Percentiles rank a stretch among this genome's conserved stretches.
Evolutionary conservation across 129 eudicot genomes (phyloP).

Genomic region (Apium graveolens): DNA sequence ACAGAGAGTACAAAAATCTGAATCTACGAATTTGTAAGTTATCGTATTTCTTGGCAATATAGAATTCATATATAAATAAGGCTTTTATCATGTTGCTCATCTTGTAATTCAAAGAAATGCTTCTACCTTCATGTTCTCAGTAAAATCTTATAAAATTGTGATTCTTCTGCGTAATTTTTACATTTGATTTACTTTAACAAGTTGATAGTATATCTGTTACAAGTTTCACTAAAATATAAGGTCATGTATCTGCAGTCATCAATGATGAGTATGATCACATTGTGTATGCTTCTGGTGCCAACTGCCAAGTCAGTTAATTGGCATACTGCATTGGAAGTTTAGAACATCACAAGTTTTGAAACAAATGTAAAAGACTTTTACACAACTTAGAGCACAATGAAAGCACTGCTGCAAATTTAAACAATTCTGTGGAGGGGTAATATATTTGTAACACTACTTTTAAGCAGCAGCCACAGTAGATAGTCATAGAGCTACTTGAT

Average conservation of each 20-base stretch:
- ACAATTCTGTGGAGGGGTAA: neutral
- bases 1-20: constrained; percentile 24
- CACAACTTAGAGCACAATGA: neutral
- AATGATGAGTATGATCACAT: neutral
- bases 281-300: neutral
- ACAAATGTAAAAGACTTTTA: neutral
- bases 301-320: neutral
- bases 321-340: neutral
- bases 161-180: neutral
- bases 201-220: neutral
- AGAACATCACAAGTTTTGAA: neutral
- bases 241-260: neutral
- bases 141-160: neutral
- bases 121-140: neutral
- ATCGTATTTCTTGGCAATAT: neutral
- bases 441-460: neutral
- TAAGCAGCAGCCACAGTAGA: neutral
- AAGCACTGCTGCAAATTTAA: neutral
- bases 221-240: neutral
- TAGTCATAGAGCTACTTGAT: neutral
- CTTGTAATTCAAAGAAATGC: neutral
- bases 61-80: neutral
- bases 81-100: neutral
- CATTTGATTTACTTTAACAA: neutral
- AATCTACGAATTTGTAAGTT: constrained; percentile 34